Percentiles rank a stretch among this genome's conserved stretches.
Evolutionary conservation across 495 filamentous ascomycete species (phyloP).

Genomic region (Aspergillus nidulans): DNA sequence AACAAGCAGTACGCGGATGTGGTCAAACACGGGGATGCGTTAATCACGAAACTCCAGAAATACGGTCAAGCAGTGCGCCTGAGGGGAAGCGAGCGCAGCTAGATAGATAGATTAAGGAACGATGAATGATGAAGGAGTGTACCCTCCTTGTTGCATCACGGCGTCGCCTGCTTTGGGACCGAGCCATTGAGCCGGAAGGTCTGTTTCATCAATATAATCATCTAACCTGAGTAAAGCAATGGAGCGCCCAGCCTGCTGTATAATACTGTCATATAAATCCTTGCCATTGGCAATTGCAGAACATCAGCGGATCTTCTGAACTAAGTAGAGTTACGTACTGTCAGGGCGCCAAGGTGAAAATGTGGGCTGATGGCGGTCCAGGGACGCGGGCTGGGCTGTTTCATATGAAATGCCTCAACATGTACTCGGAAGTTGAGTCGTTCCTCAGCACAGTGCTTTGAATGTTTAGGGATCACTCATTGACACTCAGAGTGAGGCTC

Average conservation of each 20-base stretch:
- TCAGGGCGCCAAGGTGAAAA: background rate
- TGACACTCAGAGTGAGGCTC: too few relatives aligned
- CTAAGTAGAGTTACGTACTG: background rate
- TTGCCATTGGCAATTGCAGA: conserved; percentile 16
- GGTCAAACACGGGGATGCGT: conserved; percentile 90
- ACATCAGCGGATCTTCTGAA: conserved; percentile 15
- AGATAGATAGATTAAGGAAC: conserved; percentile 13
- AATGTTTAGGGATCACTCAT: too few relatives aligned
- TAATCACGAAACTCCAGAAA: conserved; percentile 98
- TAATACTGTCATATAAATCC: conserved; percentile 25
- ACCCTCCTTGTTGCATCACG: background rate
- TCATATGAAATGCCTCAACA: too few relatives aligned
- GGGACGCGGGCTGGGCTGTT: too few relatives aligned
- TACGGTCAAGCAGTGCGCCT: conserved; percentile 94
- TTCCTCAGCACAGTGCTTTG: too few relatives aligned
- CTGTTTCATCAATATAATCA: conserved; percentile 11
- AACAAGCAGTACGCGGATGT: conserved; percentile 98
- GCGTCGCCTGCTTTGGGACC: background rate
- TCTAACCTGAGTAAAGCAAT: conserved; percentile 18
- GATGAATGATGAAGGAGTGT: background rate
- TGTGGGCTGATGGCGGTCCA: background rate
- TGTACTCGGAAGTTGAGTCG: too few relatives aligned
- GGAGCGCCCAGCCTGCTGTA: conserved; percentile 22
- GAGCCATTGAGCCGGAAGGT: conserved; percentile 1
- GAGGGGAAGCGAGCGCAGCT: conserved; percentile 85